A percentile compares a stretch with the other conserved stretches of the same genome.
These are phyloP conservation scores for Rutstroemia sydowiana DNA, from an alignment of 2,329 filamentous ascomycete species.

Conservation along the genomic window DNA sequence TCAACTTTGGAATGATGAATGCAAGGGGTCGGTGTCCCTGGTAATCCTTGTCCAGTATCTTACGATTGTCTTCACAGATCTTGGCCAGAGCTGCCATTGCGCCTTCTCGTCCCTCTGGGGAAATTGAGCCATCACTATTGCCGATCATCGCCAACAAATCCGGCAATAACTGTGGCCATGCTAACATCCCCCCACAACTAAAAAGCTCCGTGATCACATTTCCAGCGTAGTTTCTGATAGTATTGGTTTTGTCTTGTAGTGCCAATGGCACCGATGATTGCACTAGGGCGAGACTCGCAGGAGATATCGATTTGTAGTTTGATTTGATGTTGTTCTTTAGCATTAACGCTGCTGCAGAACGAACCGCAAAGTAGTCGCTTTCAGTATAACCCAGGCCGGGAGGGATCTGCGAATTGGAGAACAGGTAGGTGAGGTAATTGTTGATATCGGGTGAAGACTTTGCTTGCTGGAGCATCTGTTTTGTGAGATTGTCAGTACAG, in stretches of 20 bases:
- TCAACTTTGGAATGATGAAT: constrained; percentile 82
- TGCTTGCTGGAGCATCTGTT: constrained; percentile 85
- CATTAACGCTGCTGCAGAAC: constrained; percentile 85
- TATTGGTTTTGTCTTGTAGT: constrained; percentile 71
- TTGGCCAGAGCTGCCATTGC: constrained; percentile 90
- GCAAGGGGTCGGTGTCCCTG: constrained; percentile 81
- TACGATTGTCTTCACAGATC: constrained; percentile 94
- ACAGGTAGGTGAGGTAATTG: constrained; percentile 92
- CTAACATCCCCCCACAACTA: constrained; percentile 72
- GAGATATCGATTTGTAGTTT: constrained; percentile 68
- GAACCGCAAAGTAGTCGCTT: constrained; percentile 64
- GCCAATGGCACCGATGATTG: constrained; percentile 71
- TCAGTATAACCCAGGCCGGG: constrained; percentile 50
- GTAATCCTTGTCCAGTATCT: constrained; percentile 78
- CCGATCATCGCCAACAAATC: constrained; percentile 72
- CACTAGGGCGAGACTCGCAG: constrained; percentile 66
- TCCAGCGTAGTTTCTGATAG: constrained; percentile 83
- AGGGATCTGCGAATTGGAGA: constrained; percentile 62
- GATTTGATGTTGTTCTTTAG: constrained; percentile 87
- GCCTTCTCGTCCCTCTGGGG: constrained; percentile 75
- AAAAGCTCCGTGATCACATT: constrained; percentile 93
- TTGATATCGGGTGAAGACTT: constrained; percentile 87
- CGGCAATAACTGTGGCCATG: constrained; percentile 85
- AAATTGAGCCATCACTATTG: constrained; percentile 61
- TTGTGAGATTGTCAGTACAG: constrained; percentile 12